Evolutionary conservation across 768 basidiomycete species (phyloP).

Genomic region (Pleurotus eryngii): DNA sequence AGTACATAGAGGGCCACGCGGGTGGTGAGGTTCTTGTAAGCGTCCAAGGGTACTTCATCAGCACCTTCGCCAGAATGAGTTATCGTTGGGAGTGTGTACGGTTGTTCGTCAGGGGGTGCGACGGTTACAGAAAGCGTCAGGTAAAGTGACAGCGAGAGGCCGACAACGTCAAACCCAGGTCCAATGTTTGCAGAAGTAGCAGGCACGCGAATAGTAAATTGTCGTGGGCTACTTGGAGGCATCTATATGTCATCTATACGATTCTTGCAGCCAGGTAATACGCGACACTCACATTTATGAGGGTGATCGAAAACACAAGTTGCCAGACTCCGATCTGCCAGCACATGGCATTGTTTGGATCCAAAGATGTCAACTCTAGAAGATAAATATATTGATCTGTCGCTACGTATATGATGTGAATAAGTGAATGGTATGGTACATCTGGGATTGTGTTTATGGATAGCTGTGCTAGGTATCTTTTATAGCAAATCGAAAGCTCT

Average conservation of each 20-base stretch:
- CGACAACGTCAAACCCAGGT: conserved; percentile 98
- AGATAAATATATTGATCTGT: neutral
- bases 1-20: conserved; percentile 97
- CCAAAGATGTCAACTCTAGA: neutral
- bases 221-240: conserved; percentile 19
- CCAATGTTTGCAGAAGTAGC: conserved; percentile 99
- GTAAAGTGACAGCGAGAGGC: conserved; percentile 89
- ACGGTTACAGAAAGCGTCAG: conserved; percentile 67
- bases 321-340: neutral
- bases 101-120: conserved; percentile 18
- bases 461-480: neutral
- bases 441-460: neutral
- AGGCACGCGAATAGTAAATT: conserved; percentile 78
- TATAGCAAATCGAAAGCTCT: neutral
- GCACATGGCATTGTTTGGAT: neutral
- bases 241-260: conserved; percentile 1
- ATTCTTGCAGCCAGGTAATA: neutral
- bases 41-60: conserved; percentile 85
- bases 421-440: conserved; percentile 3
- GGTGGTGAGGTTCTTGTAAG: conserved; percentile 96
- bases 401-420: neutral
- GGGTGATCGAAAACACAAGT: neutral
- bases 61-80: conserved; percentile 88
- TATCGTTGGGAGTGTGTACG: conserved; percentile 54
- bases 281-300: neutral